Evolutionary conservation across 2,329 filamentous ascomycete genomes (phyloP).

Genomic region (Paraconiothyrium sp.): DNA sequence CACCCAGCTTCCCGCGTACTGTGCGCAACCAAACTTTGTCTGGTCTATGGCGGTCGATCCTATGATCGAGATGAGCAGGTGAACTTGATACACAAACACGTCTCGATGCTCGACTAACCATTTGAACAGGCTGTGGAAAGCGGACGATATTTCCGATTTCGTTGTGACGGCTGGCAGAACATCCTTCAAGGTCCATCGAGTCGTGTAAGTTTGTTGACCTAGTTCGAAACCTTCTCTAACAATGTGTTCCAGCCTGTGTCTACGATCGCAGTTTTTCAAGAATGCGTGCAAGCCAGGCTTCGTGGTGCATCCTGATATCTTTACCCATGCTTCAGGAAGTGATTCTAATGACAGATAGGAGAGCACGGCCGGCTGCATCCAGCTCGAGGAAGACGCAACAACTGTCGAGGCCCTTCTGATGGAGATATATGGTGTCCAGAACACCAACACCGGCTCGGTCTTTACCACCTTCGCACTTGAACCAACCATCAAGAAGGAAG

Average conservation of each 20-base stretch:
- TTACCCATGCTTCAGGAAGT: neutral
- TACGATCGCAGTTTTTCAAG: slow-evolving; percentile 30
- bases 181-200: slow-evolving; percentile 31
- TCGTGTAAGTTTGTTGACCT: slow-evolving; percentile 21
- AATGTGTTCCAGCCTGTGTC: slow-evolving; percentile 23
- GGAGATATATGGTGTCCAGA: slow-evolving; percentile 32
- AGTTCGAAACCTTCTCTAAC: neutral
- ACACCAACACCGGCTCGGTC: slow-evolving; percentile 28
- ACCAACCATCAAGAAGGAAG: slow-evolving; percentile 25
- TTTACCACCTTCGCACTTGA: slow-evolving; percentile 31
- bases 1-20: neutral
- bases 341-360: slow-evolving; percentile 25
- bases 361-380: slow-evolving; percentile 18
- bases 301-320: slow-evolving; percentile 13
- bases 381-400: slow-evolving; percentile 26
- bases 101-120: slow-evolving; percentile 7
- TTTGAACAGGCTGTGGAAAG: slow-evolving; percentile 24
- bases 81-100: neutral
- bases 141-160: slow-evolving; percentile 33
- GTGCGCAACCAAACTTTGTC: neutral
- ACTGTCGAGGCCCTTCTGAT: slow-evolving; percentile 26
- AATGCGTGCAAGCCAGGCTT: slow-evolving; percentile 31
- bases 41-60: neutral
- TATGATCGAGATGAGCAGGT: slow-evolving; percentile 22
- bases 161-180: slow-evolving; percentile 26